Conservation (phyloP, 192 early-diverging fungal species). For the Coemansia sp. region DNA sequence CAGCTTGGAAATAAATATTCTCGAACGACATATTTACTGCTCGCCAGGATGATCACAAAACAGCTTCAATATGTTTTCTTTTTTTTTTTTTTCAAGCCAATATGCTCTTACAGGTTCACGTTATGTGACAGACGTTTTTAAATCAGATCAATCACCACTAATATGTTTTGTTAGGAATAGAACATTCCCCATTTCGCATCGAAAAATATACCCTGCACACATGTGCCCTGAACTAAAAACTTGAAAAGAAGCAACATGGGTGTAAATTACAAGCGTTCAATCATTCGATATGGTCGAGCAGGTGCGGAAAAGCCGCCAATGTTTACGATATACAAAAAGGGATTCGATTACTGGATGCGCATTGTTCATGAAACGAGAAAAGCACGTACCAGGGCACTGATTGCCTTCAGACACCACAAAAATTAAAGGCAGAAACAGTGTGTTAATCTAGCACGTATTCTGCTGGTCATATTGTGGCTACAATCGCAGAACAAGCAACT, state of each 20-base stretch:
- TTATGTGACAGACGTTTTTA: no score
- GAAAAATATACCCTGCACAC: no score
- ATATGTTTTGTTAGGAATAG: no score
- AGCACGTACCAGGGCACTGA: neutral
- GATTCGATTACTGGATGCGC: neutral
- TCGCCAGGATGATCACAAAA: neutral
- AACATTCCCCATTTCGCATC: no score
- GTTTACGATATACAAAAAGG: neutral
- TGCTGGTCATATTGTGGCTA: no score
- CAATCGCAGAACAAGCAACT: neutral
- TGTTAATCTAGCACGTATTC: no score
- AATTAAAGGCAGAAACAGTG: neutral
- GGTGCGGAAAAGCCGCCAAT: neutral
- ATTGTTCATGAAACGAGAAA: neutral
- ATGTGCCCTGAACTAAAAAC: neutral
- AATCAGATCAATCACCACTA: no score
- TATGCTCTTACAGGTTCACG: no score
- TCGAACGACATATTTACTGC: neutral
- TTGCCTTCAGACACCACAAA: neutral
- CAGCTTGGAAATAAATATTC: neutral
- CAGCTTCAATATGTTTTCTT: neutral
- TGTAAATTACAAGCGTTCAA: neutral
- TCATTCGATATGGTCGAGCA: neutral
- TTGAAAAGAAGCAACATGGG: neutral
- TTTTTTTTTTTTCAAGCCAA: no score